Evolutionary conservation across 192 early-diverging fungal species (phyloP), one percentile per base, ranked within the genome.

Genomic region (Haplosporangium gracile): DNA sequence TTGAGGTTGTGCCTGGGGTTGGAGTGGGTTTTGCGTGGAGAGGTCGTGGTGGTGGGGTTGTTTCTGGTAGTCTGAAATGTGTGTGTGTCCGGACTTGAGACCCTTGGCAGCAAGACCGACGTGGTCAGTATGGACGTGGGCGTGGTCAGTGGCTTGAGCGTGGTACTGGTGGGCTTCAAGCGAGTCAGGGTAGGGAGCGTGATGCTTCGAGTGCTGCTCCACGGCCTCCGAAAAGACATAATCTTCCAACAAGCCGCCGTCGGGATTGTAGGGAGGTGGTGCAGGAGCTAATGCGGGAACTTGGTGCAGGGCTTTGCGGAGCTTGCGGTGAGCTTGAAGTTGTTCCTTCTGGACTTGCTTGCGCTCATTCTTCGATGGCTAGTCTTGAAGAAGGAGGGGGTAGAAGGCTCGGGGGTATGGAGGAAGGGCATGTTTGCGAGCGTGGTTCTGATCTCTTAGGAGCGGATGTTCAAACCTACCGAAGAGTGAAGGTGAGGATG

Each of bases 401-500:
- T n/a, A 4, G 53, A 55, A 0, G 53, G 53, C 0, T 22, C 24
- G 8, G 53, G 24, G 53, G 53, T 9, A 24, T n/a, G 53, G 53
- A n/a, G 22, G 53, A 22, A n/a, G 4, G 53, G 24, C 6, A 55
- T 22, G 20, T 22, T 24, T 55, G 53, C 53, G 24, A 55, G 53
- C 7, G 22, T 2, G 5, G 15, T 55, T n/a, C 53, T 22, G 24
- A 55, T n/a, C 53, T 55, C 22, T 7, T n/a, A 7, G 22, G 53
- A 1, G 10, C 5, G 20, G 53, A 55, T 55, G 53, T 55, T 76
- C 22, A 79, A 60, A 22, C 71, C 77, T 10, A 77, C 69, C 65
- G 74, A 78, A 20, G 82, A 74, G 42, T 78, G 90, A 39, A 77
- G 82, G 16, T 82, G 72, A 22, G 84, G 72, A 8, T 74, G 70